Base-by-base conservation (phyloP, 805 yeast genomes). In the Wickerhamiella qilinensis region DNA sequence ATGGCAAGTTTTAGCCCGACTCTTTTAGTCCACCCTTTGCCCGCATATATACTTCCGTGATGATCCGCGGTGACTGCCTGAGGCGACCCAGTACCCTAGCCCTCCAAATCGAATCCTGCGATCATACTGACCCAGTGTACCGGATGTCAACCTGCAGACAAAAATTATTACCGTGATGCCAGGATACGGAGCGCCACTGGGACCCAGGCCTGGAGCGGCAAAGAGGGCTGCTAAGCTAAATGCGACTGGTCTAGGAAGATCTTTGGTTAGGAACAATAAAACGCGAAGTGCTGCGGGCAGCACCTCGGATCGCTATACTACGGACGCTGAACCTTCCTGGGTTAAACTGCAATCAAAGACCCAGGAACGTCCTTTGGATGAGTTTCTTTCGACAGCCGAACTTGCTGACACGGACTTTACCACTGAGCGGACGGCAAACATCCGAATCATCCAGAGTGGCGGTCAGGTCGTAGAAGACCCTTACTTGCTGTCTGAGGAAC, bases 381-480 rank as follows among this genome's bases (percentile, higher is more conserved):
- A 91, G 60, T 86, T 91, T 58, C 69, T 91, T 52, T 79, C 77
- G 53, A 88, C 96, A 6, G 99, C 98, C 1, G 94, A 84, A 57
- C 69, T 91, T 42, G 95, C 96, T 2, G 94, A 85, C 54, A 85
- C 88, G 17, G 97, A 91, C 62, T 91, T 91, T 62, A 76, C 94
- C 7, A 95, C 97, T 3, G 96, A 88, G 48, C 75, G 78, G 53
- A 69, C 75, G 41, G 75, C 78, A 34, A 82, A 78, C 47, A 86
- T 91, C 43, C 80, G 78, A 51, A 83, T 91, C 50, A 77, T 91
- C 48, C 73, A 77, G 36, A 33, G 35, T 8, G 43, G 44, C n/a
- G 67, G 67, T 34, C 54, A 57, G 24, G 59, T 63, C 6, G 51
- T 58, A 12, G 59, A 60, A 25, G 73, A 73, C 49, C 79, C 76